Evolutionary conservation across 257 asterid genomes (phyloP).

Genomic region (Nicotiana tomentosiformis): DNA sequence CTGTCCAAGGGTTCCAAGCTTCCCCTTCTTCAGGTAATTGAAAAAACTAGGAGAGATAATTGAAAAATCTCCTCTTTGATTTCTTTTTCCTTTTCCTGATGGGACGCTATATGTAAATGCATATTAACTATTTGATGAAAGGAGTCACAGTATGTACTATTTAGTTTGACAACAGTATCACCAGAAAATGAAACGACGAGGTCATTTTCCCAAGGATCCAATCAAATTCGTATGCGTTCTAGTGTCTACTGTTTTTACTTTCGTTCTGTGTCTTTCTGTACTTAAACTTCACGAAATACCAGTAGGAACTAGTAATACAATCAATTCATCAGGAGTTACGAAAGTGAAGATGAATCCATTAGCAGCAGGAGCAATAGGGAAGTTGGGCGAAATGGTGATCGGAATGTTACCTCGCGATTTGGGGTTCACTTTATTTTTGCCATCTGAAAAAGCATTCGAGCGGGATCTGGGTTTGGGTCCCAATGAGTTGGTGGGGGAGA

Average conservation of each 20-base stretch:
- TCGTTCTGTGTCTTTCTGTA: slow-evolving; percentile 40
- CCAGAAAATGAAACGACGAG: slow-evolving; percentile 8
- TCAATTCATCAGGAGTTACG: slow-evolving; percentile 1
- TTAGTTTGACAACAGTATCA: not conserved
- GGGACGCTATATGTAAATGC: not conserved
- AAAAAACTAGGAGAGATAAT: too few relatives aligned
- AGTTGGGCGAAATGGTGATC: slow-evolving; percentile 46
- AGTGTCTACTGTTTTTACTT: slow-evolving; percentile 30
- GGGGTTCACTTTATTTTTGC: slow-evolving; percentile 67
- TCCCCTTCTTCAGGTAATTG: not conserved
- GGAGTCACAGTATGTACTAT: not conserved
- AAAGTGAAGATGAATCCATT: not conserved
- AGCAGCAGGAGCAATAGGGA: slow-evolving; percentile 28
- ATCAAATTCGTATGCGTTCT: slow-evolving; percentile 35
- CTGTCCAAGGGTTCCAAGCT: not conserved
- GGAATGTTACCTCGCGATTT: slow-evolving; percentile 71
- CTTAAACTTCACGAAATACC: slow-evolving; percentile 32
- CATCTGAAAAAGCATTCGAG: slow-evolving; percentile 55
- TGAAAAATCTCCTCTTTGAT: not conserved
- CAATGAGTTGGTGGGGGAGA: slow-evolving; percentile 31
- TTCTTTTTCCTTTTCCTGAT: not conserved
- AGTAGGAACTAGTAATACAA: not conserved
- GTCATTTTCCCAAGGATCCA: slow-evolving; percentile 23
- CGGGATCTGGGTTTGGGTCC: slow-evolving; percentile 41
- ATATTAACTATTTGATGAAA: not conserved